Evolutionary conservation across 2,329 filamentous ascomycete genomes (phyloP), one percentile per base, ranked within the genome.

Genomic region (Cucurbitaria berberidis): DNA sequence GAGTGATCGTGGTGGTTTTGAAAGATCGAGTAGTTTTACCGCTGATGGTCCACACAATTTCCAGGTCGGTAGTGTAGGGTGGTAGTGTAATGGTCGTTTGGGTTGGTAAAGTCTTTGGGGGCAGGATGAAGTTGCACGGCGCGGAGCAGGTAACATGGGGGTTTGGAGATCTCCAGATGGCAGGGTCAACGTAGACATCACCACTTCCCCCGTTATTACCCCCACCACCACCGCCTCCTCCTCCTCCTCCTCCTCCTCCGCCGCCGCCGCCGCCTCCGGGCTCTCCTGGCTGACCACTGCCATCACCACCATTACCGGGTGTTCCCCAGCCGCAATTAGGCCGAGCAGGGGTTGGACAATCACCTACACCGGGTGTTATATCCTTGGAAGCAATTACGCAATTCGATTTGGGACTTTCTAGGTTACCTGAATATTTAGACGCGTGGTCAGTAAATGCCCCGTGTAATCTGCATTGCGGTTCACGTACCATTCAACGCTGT

Each of bases 91-190:
- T 51, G 32, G 40, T 51, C 7, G 40, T 51, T 11, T 40, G 48
- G 4, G 29, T 45, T 9, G 48, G 34, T 18, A 51, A 34, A 18
- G 45, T 32, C 16, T 27, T 51, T 34, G 49, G 49, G 22, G 49
- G 49, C 10, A 51, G 43, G 27, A 51, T 51, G n/a, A 51, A 46
- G 21, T 32, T 24, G 42, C 49, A 51, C 10, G 49, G 49, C 22
- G 49, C 32, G 15, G 24, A 13, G 49, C 49, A 51, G 43, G 42
- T 46, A 19, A 51, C 43, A n/a, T 41, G 34, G 9, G 49, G 49
- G 16, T 24, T 51, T 16, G 42, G 24, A 13, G 27, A 24, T 5
- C 18, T 47, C 42, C 43, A 51, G 26, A 51, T 51, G 16, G 22
- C 43, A 15, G 42, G 49, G 27, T 51, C 43, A 21, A 51, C 45